A percentile compares a stretch with the other conserved stretches of the same genome.
Evolutionary conservation across 257 asterid genomes (phyloP).

Genomic region (Lycium ferocissimum): DNA sequence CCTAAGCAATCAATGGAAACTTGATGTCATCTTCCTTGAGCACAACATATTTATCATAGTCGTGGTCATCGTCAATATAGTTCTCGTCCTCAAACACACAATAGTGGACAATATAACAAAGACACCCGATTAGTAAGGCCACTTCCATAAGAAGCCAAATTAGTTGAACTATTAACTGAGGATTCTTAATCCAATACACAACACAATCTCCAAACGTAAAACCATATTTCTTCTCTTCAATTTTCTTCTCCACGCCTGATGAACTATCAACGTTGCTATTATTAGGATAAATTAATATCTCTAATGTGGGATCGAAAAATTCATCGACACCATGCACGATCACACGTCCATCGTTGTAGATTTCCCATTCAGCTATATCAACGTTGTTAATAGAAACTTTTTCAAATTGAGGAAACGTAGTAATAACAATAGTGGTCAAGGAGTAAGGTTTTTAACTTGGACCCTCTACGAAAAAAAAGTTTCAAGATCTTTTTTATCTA

Average conservation of each 20-base stretch:
- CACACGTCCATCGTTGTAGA: slow-evolving; percentile 9
- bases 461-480: not conserved
- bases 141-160: not conserved
- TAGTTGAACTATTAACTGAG: not conserved
- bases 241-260: not conserved
- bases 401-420: not conserved
- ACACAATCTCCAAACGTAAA: not conserved
- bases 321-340: not conserved
- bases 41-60: not conserved
- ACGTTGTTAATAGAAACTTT: slow-evolving; percentile 2
- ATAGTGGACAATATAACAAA: not conserved
- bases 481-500: not conserved
- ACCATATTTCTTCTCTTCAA: not conserved
- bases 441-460: not conserved
- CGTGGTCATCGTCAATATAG: not conserved
- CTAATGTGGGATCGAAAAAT: not conserved
- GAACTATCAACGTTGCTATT: not conserved
- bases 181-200: not conserved
- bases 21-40: not conserved
- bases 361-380: not conserved
- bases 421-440: not conserved
- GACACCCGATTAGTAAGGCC: not conserved
- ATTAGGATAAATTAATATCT: not conserved
- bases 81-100: not conserved
- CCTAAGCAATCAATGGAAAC: not conserved